Percentiles rank a stretch among this genome's conserved stretches.
Conservation (phyloP, 495 filamentous ascomycete species). For the Hypoxylon perforatum region DNA sequence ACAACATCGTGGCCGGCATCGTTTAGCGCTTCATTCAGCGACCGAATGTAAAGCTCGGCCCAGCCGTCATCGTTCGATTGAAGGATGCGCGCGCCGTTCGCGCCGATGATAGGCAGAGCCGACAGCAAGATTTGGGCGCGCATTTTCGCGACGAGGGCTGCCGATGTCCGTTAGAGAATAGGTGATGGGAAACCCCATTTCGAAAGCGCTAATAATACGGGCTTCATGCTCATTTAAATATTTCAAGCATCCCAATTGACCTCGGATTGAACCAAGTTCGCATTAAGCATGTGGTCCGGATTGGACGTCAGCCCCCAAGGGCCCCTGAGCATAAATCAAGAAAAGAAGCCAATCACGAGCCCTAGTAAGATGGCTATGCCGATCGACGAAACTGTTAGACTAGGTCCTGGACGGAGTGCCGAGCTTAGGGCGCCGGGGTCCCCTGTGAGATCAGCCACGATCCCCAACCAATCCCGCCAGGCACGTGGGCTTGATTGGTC, state of each 20-base stretch:
- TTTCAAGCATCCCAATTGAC: neutral
- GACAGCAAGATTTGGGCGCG: conserved; percentile 26
- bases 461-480: conserved; percentile 31
- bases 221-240: conserved; percentile 24
- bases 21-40: conserved; percentile 63
- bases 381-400: conserved; percentile 25
- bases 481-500: conserved; percentile 30
- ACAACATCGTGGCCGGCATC: conserved; percentile 67
- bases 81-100: conserved; percentile 64
- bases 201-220: neutral
- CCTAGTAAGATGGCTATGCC: conserved; percentile 18
- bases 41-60: conserved; percentile 73
- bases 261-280: conserved; percentile 9
- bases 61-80: conserved; percentile 79
- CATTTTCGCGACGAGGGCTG: conserved; percentile 26
- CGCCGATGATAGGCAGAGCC: conserved; percentile 22
- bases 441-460: conserved; percentile 23
- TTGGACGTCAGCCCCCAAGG: conserved; percentile 21
- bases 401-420: conserved; percentile 9
- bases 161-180: conserved; percentile 4
- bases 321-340: conserved; percentile 6
- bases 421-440: conserved; percentile 19
- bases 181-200: conserved; percentile 4
- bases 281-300: conserved; percentile 21
- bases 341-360: conserved; percentile 15